A percentile compares a stretch with the other conserved stretches of the same genome.
These are phyloP conservation scores for Tothia fuscella DNA, from an alignment of 2,329 filamentous ascomycete genomes.

Conservation along the genomic window DNA sequence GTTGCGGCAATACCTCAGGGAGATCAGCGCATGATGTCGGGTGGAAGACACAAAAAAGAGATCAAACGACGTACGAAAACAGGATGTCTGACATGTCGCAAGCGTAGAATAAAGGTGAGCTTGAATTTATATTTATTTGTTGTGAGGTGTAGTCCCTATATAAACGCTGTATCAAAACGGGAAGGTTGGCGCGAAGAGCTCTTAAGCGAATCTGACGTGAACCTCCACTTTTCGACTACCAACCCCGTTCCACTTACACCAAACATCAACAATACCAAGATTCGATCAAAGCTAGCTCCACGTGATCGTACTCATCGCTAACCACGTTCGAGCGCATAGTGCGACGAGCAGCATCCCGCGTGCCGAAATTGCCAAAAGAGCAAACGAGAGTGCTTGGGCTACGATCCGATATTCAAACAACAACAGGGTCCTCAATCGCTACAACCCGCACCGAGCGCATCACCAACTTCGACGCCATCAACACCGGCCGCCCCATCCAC, in stretches of 20 bases:
- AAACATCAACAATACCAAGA: neutral
- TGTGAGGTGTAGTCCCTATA: neutral
- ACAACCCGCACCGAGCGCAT: constrained; percentile 51
- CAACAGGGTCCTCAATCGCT: constrained; percentile 58
- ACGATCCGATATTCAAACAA: constrained; percentile 78
- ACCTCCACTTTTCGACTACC: too few relatives aligned
- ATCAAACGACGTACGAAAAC: constrained; percentile 67
- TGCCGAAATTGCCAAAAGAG: constrained; percentile 87
- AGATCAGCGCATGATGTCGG: constrained; percentile 38
- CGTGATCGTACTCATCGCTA: constrained; percentile 1
- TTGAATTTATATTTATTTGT: neutral
- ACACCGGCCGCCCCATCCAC: constrained; percentile 21
- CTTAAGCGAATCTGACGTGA: too few relatives aligned
- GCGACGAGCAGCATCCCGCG: constrained; percentile 86
- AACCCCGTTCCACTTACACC: neutral
- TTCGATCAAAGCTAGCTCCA: too few relatives aligned
- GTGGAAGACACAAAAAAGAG: constrained; percentile 57
- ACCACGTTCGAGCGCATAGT: constrained; percentile 43
- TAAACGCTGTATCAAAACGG: too few relatives aligned
- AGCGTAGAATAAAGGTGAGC: constrained; percentile 61
- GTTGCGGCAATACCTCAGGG: constrained; percentile 42
- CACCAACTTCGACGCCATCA: constrained; percentile 13
- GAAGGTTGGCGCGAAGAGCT: too few relatives aligned
- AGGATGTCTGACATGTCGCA: constrained; percentile 48
- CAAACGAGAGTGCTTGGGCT: constrained; percentile 75